Conservation (phyloP, 441 rosid genomes). For the Geranium incanum region DNA sequence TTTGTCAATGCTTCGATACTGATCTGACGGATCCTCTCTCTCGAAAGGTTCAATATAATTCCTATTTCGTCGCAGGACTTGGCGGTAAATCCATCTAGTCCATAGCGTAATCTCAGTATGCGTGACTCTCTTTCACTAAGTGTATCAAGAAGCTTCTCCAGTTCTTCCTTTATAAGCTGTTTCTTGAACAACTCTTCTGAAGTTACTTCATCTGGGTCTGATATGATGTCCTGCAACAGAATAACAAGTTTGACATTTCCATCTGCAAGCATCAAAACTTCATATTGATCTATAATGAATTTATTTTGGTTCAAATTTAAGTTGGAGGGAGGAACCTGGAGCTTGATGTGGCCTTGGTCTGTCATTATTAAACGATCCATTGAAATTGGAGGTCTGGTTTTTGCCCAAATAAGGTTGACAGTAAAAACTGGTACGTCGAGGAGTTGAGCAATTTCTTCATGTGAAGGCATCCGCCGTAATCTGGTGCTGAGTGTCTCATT, state of each 20-base stretch:
- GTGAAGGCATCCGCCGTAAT: conserved; percentile 30
- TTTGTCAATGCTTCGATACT: conserved; percentile 34
- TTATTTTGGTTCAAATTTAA: neutral
- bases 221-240: conserved; percentile 37
- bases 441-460: conserved; percentile 42
- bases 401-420: conserved; percentile 33
- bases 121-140: conserved; percentile 42
- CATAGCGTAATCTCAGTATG: conserved; percentile 37
- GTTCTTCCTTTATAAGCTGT: conserved; percentile 36
- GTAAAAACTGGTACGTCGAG: conserved; percentile 37
- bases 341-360: conserved; percentile 35
- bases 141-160: conserved; percentile 34
- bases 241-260: neutral
- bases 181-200: conserved; percentile 39
- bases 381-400: conserved; percentile 38
- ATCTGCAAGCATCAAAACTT: neutral
- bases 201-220: conserved; percentile 42
- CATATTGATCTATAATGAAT: neutral
- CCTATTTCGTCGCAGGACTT: conserved; percentile 45
- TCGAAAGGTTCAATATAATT: conserved; percentile 34
- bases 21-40: conserved; percentile 52
- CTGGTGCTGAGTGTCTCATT: conserved; percentile 28
- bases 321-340: conserved; percentile 31
- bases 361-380: conserved; percentile 28
- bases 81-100: conserved; percentile 41